Evolutionary conservation across 2,329 filamentous ascomycete genomes (phyloP).

Genomic region (Aspergillus uvarum): DNA sequence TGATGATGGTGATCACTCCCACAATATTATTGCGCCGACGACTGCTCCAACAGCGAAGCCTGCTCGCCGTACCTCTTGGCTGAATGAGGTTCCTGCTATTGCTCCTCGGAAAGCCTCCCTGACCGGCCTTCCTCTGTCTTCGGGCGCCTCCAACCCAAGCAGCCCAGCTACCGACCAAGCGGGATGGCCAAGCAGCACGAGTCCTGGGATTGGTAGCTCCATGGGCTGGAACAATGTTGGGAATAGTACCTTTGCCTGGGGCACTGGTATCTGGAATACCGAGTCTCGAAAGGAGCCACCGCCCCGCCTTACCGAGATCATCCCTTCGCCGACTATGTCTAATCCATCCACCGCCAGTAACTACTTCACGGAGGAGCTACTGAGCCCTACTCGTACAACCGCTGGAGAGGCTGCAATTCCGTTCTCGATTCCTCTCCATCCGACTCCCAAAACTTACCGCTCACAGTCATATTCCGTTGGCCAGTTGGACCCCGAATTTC

Average conservation of each 20-base stretch:
- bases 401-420: conserved; percentile 64
- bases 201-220: conserved; percentile 39
- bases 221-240: conserved; percentile 48
- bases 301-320: conserved; percentile 69
- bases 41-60: conserved; percentile 58
- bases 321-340: conserved; percentile 71
- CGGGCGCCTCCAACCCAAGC: conserved; percentile 75
- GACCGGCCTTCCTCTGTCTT: conserved; percentile 71
- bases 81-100: conserved; percentile 74
- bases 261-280: conserved; percentile 78
- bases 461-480: conserved; percentile 97
- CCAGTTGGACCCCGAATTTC: conserved; percentile 71
- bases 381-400: conserved; percentile 51
- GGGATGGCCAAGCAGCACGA: conserved; percentile 43
- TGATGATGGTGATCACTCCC: conserved; percentile 75
- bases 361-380: conserved; percentile 53
- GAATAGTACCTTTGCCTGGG: conserved; percentile 63
- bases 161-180: conserved; percentile 70
- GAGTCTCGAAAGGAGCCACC: conserved; percentile 74
- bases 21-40: conserved; percentile 52
- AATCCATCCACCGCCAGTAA: conserved; percentile 50
- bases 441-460: conserved; percentile 87
- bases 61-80: conserved; percentile 74
- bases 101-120: conserved; percentile 75
- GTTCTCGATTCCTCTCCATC: conserved; percentile 83